Base-by-base conservation (phyloP, 371 early-diverging fungal species). In the Lichtheimia ramosa region DNA sequence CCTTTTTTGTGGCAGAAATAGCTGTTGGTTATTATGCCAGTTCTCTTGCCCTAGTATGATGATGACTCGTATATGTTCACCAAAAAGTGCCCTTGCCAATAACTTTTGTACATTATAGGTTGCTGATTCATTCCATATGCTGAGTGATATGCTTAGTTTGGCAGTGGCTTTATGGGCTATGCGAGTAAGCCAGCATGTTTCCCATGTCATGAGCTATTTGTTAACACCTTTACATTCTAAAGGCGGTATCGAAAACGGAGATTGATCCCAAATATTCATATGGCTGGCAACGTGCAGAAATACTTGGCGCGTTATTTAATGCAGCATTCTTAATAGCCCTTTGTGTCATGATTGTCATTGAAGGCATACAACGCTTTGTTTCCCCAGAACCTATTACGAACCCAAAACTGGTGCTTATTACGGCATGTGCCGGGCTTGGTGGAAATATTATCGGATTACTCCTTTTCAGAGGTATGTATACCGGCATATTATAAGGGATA, bases 71-170 rank as follows among this genome's bases (percentile, higher is more conserved):
- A n/a, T 14, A 21, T 14, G 12, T 1, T 0, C 16, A 5, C 2
- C 18, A 5, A 20, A 59, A 51, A 4, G 0, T 23, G 34, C 20
- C 23, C 25, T 24, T 6, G 5, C 25, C 13, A n/a, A 13, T 43
- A 10, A 3, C 23, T 41, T 20, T 3, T 20, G 5, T 42, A 42
- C 21, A 34, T 24, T 7, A 6, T 53, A 79, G 60, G 77, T 96
- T n/a, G 95, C 95, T 1, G 96, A 96, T 74, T 87, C 93, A 1
- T 96, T 94, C 81, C 96, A 96, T 71, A 94, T 94, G 95, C 73
- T 95, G 48, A 89, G 86, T 58, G 96, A 96, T 74, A 81, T 95
- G 28, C 65, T 93, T 7, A 82, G 89, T 42, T 83, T 94, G 63
- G 69, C 83, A 34, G 87, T 96, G 43, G 96, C 92, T n/a, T 75